These are phyloP conservation scores for Carallia pectinifolia DNA, from an alignment of 345 rosid species.

Conservation along the genomic window DNA sequence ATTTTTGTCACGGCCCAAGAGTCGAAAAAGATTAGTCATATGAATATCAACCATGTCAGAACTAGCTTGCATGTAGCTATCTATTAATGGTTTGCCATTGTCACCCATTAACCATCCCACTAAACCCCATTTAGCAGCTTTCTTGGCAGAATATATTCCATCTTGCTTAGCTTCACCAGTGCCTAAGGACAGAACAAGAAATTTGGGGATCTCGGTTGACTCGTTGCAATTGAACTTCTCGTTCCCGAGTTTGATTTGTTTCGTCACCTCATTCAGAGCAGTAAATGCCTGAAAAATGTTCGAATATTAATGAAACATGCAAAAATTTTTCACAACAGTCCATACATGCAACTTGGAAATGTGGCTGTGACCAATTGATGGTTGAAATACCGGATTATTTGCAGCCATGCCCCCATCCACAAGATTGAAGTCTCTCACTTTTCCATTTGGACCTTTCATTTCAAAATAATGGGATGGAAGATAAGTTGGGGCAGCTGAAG, in stretches of 20 bases:
- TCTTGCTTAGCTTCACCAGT: conserved; percentile 45
- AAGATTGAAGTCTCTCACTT: conserved; percentile 49
- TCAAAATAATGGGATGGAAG: conserved; percentile 48
- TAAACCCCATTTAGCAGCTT: conserved; percentile 62
- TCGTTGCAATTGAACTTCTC: conserved; percentile 39
- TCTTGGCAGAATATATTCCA: conserved; percentile 38
- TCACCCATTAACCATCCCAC: conserved; percentile 58
- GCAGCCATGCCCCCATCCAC: conserved; percentile 83
- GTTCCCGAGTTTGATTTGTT: conserved; percentile 36
- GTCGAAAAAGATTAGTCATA: conserved; percentile 44
- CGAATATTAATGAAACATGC: no score
- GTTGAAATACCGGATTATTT: conserved; percentile 44
- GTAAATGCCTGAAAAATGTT: conserved; percentile 31
- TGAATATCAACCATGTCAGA: conserved; percentile 64
- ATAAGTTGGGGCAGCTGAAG: conserved; percentile 74
- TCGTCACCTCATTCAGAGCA: conserved; percentile 56
- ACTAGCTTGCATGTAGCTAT: conserved; percentile 60
- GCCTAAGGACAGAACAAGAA: conserved; percentile 62
- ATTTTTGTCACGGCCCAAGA: conserved; percentile 43
- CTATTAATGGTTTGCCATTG: conserved; percentile 51
- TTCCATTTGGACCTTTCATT: conserved; percentile 34
- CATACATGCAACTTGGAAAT: no score
- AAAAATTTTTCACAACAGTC: no score
- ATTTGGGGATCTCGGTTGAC: conserved; percentile 46
- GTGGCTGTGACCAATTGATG: no score